These are phyloP conservation scores for Pseudopyricularia cyperi DNA, from an alignment of 2,329 filamentous ascomycete genomes.

Conservation along the genomic window DNA sequence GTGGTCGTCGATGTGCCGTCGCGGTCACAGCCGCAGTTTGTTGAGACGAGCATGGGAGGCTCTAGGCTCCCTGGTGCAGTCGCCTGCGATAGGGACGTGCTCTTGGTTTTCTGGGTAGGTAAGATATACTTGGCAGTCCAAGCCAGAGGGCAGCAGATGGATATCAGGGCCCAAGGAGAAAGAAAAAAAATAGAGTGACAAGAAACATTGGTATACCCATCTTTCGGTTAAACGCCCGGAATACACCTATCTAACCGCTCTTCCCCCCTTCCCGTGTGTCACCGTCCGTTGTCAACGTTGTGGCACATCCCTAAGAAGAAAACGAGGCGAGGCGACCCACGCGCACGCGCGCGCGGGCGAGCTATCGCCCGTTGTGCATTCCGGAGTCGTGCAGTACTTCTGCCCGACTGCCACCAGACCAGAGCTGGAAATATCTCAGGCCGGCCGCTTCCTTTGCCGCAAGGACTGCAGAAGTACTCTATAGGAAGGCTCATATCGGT, in stretches of 20 bases:
- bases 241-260: too few relatives aligned
- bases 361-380: background rate
- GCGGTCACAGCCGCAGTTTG: background rate
- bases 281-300: background rate
- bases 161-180: too few relatives aligned
- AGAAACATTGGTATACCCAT: too few relatives aligned
- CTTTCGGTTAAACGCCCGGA: too few relatives aligned
- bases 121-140: too few relatives aligned
- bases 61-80: background rate
- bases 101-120: too few relatives aligned
- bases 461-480: too few relatives aligned
- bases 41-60: background rate
- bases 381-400: background rate
- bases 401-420: background rate
- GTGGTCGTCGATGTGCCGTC: background rate
- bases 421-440: background rate
- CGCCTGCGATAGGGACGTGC: background rate
- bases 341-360: background rate
- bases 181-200: too few relatives aligned
- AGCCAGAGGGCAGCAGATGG: too few relatives aligned
- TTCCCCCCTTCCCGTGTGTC: too few relatives aligned
- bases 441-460: too few relatives aligned
- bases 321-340: background rate
- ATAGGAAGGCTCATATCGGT: too few relatives aligned
- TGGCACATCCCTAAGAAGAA: background rate